A percentile compares a stretch with the other conserved stretches of the same genome.
These are phyloP conservation scores for Epicoccum sorghinum DNA, from an alignment of 2,329 filamentous ascomycete species.

Conservation along the genomic window DNA sequence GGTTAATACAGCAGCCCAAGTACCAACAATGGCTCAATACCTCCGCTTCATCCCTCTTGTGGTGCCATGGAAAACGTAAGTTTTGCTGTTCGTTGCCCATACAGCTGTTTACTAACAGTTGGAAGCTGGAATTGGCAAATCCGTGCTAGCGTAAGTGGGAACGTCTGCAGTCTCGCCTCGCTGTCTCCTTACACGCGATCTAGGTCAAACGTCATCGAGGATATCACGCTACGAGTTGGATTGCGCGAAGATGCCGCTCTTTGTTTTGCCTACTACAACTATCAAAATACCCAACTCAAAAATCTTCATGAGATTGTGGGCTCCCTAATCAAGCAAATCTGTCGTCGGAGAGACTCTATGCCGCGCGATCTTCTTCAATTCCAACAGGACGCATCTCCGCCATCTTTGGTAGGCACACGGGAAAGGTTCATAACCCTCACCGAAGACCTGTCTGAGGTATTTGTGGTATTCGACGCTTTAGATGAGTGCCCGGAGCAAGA, in stretches of 20 bases:
- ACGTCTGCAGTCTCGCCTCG: neutral
- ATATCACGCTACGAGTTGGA: conserved; percentile 20
- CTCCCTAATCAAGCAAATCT: conserved; percentile 20
- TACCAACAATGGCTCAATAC: conserved; percentile 23
- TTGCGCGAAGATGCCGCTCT: conserved; percentile 18
- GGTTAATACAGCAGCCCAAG: conserved; percentile 19
- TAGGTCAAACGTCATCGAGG: conserved; percentile 28
- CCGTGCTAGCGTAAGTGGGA: conserved; percentile 22
- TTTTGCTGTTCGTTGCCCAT: neutral
- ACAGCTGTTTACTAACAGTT: conserved; percentile 1
- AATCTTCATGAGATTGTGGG: conserved; percentile 10
- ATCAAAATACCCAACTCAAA: conserved; percentile 15
- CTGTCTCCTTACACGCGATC: neutral
- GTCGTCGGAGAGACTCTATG: conserved; percentile 7
- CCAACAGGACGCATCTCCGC: conserved; percentile 11
- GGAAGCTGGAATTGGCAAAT: conserved; percentile 31
- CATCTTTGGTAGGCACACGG: conserved; percentile 18
- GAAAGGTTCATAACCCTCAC: conserved; percentile 10
- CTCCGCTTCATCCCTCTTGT: conserved; percentile 21
- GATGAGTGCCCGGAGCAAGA: conserved; percentile 23
- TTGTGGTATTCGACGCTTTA: conserved; percentile 20
- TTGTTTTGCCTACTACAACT: conserved; percentile 32
- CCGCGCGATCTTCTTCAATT: conserved; percentile 12
- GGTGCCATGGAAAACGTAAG: conserved; percentile 32
- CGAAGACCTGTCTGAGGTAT: conserved; percentile 11